Conservation (phyloP, 179 eudicot species). For the Monotropa hypopitys region DNA sequence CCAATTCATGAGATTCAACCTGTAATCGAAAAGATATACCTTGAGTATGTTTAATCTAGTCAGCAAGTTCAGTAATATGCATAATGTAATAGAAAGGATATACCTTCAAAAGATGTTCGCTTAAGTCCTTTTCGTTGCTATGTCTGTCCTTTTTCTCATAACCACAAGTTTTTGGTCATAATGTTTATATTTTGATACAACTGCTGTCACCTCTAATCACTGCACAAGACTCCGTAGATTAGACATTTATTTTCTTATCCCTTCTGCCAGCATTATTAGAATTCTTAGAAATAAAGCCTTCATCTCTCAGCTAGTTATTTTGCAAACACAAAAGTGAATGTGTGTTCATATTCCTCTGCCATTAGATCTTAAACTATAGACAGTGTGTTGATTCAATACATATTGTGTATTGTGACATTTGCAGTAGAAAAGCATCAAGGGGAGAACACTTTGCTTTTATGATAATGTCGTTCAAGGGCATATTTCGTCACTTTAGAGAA, state of each 20-base stretch:
- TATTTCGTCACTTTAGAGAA: slow-evolving; percentile 16
- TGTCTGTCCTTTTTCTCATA: not conserved
- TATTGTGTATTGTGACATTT: not conserved
- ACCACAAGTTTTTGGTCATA: not conserved
- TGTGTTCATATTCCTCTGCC: not conserved
- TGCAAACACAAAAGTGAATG: not conserved
- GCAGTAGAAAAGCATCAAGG: slow-evolving; percentile 2
- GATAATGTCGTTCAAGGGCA: slow-evolving; percentile 17
- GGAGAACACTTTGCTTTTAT: not conserved
- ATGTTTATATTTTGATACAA: not conserved
- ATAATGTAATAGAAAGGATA: not conserved
- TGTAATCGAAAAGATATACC: not conserved
- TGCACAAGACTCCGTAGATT: not conserved
- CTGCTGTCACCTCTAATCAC: not conserved
- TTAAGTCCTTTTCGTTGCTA: not conserved
- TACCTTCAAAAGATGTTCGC: not conserved
- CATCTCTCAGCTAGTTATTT: not conserved
- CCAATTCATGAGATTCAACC: not conserved
- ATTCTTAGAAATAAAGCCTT: not conserved
- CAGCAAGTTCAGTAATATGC: not conserved
- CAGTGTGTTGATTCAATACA: not conserved
- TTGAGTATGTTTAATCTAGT: not conserved
- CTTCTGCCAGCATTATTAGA: not conserved
- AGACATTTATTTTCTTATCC: not conserved
- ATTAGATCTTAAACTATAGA: not conserved